Base-by-base conservation (phyloP, 306 rosid species). In the Corylus avellana region DNA sequence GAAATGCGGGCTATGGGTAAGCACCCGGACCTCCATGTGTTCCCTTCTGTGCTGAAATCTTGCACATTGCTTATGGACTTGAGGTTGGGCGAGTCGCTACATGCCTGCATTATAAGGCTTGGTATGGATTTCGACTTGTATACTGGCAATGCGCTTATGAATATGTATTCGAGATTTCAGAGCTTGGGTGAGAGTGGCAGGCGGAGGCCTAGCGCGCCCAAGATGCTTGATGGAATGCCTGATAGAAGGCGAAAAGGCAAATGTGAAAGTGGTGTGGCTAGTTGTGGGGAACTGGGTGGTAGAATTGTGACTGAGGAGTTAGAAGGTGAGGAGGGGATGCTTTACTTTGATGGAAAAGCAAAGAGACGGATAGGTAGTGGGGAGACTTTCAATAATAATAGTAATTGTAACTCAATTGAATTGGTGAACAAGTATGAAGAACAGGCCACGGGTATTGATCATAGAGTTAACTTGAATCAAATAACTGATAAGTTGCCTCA, bases 111-210 rank as follows among this genome's bases (percentile, higher is more conserved):
- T 49, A 55, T 94, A 46, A 84, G 78, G 72, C 73, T 76, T 5
- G 97, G 98, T 3, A 35, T 91, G 80, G 89, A 85, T 63, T 80
- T 59, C 72, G 94, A 91, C 73, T 75, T 94, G 74, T 94, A 89
- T 59, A 87, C 94, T 0, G 87, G 90, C n/a, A 94, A 94, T 75
- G 98, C 98, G 2, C 77, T 94, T 39, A 86, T 94, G 81, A 91
- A 82, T 46, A 88, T 91, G 94, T 91, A 91, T 32, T 85, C 94
- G 1, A 94, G 86, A 42, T 75, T 93, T 74, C 85, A 57, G 78
- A 10, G 49, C 35, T 32, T 80, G 78, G 39, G 13, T 49, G 81
- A 25, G 20, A n/a, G 25, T 48, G 73, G 73, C 72, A 61, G 42
- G 44, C 64, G 12, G 7, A 22, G 70, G 25, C 39, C 27, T 51